Conservation (phyloP, 495 filamentous ascomycete genomes). For the Xylaria curta region DNA sequence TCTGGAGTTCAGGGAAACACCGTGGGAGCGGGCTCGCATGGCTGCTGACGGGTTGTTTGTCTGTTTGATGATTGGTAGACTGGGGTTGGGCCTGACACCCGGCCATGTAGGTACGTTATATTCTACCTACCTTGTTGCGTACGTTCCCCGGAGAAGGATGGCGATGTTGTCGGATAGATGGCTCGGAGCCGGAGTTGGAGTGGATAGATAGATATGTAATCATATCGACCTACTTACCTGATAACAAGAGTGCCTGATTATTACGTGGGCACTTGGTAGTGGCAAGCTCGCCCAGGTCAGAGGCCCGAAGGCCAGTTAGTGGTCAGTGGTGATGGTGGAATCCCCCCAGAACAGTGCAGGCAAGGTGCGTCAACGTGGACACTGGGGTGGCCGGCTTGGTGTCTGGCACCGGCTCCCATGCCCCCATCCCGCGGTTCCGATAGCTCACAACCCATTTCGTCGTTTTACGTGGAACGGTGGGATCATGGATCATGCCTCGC, state of each 20-base stretch:
- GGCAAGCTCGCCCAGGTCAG: background rate
- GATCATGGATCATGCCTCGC: background rate
- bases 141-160: background rate
- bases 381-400: background rate
- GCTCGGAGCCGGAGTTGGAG: background rate
- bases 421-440: constrained; percentile 18
- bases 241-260: constrained; percentile 12
- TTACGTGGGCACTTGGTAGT: constrained; percentile 15
- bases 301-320: background rate
- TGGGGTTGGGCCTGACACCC: background rate
- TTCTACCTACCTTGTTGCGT: background rate
- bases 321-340: background rate
- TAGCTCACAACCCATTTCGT: background rate
- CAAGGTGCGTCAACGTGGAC: background rate
- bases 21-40: constrained; percentile 4
- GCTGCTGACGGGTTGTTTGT: background rate
- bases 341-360: constrained; percentile 3
- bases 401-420: constrained; percentile 18
- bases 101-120: no score
- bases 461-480: background rate
- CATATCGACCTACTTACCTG: background rate
- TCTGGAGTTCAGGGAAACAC: constrained; percentile 3
- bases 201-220: background rate
- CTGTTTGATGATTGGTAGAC: constrained; percentile 9
- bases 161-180: background rate